A percentile compares a stretch with the other conserved stretches of the same genome.
phyloP scores from a whole-genome alignment of 768 basidiomycete genomes.

The Boletus subcaerulescens region DNA sequence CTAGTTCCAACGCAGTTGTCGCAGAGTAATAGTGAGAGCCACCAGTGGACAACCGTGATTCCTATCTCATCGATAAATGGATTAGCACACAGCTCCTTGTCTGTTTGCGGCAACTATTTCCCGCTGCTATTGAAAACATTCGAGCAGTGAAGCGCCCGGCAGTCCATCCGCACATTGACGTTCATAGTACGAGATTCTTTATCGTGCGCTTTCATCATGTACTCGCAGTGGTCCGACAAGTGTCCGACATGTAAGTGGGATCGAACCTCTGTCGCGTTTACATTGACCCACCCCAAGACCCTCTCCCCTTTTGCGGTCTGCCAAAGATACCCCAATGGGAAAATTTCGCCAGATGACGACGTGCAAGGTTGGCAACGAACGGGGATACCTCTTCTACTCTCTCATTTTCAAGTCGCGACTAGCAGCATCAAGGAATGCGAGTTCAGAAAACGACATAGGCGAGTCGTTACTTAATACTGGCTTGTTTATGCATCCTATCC shows the following conservation, averaged over 20 bases:
- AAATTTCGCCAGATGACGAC: conserved; percentile 89
- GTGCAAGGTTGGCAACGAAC: conserved; percentile 70
- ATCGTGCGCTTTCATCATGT: too few relatives aligned
- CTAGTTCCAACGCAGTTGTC: too few relatives aligned
- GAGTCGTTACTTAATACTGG: conserved; percentile 83
- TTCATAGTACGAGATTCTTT: too few relatives aligned
- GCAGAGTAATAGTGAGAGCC: too few relatives aligned
- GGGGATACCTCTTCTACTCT: neutral
- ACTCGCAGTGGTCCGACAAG: conserved; percentile 58
- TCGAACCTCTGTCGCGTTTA: neutral
- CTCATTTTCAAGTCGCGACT: conserved; percentile 46
- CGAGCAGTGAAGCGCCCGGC: too few relatives aligned
- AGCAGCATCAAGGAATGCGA: conserved; percentile 57
- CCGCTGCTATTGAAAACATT: too few relatives aligned
- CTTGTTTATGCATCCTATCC: conserved; percentile 86
- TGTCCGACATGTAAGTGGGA: conserved; percentile 69
- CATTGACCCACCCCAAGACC: conserved; percentile 61
- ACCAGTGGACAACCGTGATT: too few relatives aligned
- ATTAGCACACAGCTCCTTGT: too few relatives aligned
- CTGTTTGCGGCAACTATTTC: too few relatives aligned
- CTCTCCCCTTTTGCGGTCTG: conserved; percentile 49
- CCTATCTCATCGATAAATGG: too few relatives aligned
- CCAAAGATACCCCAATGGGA: conserved; percentile 63
- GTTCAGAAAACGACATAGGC: conserved; percentile 71
- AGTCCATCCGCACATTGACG: too few relatives aligned